phyloP scores from a whole-genome alignment of 2,329 filamentous ascomycete species.

The Phaeoacremonium minimum region DNA sequence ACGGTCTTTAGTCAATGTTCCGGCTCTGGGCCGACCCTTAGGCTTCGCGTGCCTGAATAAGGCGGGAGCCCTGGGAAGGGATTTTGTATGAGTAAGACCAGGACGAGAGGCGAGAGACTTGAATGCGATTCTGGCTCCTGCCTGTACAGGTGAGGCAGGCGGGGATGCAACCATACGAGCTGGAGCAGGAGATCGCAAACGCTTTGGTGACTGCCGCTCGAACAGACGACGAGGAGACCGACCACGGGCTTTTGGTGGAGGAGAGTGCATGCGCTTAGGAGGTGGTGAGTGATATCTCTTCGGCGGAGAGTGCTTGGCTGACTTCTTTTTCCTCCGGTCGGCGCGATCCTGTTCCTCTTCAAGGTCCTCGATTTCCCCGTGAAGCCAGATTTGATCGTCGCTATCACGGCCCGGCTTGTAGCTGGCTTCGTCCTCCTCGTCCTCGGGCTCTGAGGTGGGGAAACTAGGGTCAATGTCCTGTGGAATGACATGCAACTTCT shows the following conservation, averaged over 20 bases:
- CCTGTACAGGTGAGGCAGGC: slow-evolving; percentile 35
- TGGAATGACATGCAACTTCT: slow-evolving; percentile 79
- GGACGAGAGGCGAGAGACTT: slow-evolving; percentile 54
- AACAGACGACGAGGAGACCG: slow-evolving; percentile 58
- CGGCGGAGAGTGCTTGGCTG: slow-evolving; percentile 54
- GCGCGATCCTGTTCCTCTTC: slow-evolving; percentile 52
- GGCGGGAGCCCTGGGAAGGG: slow-evolving; percentile 74
- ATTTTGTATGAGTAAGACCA: slow-evolving; percentile 73
- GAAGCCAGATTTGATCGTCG: slow-evolving; percentile 65
- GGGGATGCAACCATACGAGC: slow-evolving; percentile 46
- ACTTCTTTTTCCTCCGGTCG: slow-evolving; percentile 45
- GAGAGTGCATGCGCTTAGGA: slow-evolving; percentile 42
- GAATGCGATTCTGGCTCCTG: slow-evolving; percentile 33
- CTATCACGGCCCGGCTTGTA: slow-evolving; percentile 55
- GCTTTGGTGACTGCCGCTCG: slow-evolving; percentile 65
- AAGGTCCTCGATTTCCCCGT: slow-evolving; percentile 66
- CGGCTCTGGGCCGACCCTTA: slow-evolving; percentile 18
- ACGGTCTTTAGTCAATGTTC: slow-evolving; percentile 38
- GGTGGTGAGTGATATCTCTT: slow-evolving; percentile 56
- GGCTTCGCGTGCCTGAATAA: slow-evolving; percentile 55
- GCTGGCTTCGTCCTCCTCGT: slow-evolving; percentile 75
- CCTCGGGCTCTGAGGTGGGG: slow-evolving; percentile 87
- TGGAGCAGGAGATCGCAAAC: slow-evolving; percentile 67
- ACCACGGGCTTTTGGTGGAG: slow-evolving; percentile 44
- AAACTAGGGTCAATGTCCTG: slow-evolving; percentile 98